Conservation (phyloP, 2,329 filamentous ascomycete genomes). For the Aspergillus spinulosporus region DNA sequence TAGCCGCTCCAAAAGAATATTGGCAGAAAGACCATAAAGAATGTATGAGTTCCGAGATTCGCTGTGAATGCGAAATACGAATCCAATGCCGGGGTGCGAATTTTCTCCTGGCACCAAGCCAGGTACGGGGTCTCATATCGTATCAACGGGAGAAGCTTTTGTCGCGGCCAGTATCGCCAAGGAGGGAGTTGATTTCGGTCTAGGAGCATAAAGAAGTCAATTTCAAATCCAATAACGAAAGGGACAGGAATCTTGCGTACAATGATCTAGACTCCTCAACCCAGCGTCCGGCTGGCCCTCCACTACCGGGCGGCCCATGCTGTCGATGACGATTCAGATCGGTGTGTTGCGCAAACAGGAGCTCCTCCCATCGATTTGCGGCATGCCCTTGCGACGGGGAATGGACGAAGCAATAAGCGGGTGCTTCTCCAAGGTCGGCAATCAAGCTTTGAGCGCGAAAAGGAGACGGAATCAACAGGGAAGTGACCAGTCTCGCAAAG, state of each 20-base stretch:
- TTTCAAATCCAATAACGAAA: not conserved
- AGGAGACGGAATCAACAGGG: not conserved
- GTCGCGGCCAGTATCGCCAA: slow-evolving; percentile 87
- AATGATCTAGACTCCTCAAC: slow-evolving; percentile 76
- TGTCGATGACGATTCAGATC: slow-evolving; percentile 25
- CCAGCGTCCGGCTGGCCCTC: slow-evolving; percentile 61
- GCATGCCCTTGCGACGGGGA: slow-evolving; percentile 4
- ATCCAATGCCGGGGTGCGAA: slow-evolving; percentile 82
- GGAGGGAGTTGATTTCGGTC: slow-evolving; percentile 78
- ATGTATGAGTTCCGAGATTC: slow-evolving; percentile 95
- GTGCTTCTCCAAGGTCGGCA: not conserved
- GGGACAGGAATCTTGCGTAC: slow-evolving; percentile 39
- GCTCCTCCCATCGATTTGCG: slow-evolving; percentile 26
- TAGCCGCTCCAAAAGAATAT: slow-evolving; percentile 97
- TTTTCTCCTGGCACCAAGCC: slow-evolving; percentile 75
- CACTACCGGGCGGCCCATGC: slow-evolving; percentile 39
- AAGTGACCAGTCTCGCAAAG: slow-evolving; percentile 1
- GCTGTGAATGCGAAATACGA: slow-evolving; percentile 96
- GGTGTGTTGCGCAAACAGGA: slow-evolving; percentile 18
- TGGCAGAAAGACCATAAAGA: slow-evolving; percentile 94
- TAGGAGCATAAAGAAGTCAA: slow-evolving; percentile 41
- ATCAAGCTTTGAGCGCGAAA: not conserved
- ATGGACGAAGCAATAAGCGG: not conserved
- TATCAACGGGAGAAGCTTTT: slow-evolving; percentile 78
- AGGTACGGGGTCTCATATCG: slow-evolving; percentile 95